Base-by-base conservation (phyloP, 2,329 filamentous ascomycete species). In the Meredithiella fracta region DNA sequence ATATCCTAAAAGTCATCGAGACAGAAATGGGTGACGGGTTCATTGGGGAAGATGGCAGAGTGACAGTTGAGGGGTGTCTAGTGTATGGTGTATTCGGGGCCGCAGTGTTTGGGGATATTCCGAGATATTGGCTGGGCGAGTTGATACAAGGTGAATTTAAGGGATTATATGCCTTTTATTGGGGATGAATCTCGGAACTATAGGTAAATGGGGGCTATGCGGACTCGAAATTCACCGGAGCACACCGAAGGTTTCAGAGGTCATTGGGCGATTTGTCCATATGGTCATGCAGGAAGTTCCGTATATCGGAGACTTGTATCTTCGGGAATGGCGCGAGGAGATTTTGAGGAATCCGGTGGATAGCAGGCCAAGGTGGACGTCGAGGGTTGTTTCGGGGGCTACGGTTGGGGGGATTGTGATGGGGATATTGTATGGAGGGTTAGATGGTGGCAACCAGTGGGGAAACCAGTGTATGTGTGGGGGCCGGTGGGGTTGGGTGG, bases 51-150 rank as follows among this genome's bases (percentile, higher is more conserved):
- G 56, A 58, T 1, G 59, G 59, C 0, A 47, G 58, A 14, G 47
- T 65, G 3, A 66, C 67, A 0, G 67, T 62, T 22, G 60, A 94
- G 23, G 90, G 96, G 67, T 95, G 86, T 65, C 67, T 96, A 50
- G 82, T 80, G 0, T 79, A 87, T 63, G 92, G 83, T 9, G 94
- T 94, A 65, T 71, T 97, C 37, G 76, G 80, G 1, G 69, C 96
- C 52, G 85, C 92, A 72, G 71, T 84, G 22, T 69, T 72, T 54
- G 67, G 69, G 6, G 63, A 67, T 11, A 72, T 75, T 2, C 74
- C 73, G 2, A 68, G 69, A 53, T 69, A 73, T 54, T 74, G 71
- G 63, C 64, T 76, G 1, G 62, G 61, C 5, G 61, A 57, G 2
- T 62, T 62, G 38, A 60, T 70, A 38, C 59, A 56, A 20, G 60